Evolutionary conservation across 495 filamentous ascomycete genomes (phyloP).

Genomic region (Aspergillus hancockii): DNA sequence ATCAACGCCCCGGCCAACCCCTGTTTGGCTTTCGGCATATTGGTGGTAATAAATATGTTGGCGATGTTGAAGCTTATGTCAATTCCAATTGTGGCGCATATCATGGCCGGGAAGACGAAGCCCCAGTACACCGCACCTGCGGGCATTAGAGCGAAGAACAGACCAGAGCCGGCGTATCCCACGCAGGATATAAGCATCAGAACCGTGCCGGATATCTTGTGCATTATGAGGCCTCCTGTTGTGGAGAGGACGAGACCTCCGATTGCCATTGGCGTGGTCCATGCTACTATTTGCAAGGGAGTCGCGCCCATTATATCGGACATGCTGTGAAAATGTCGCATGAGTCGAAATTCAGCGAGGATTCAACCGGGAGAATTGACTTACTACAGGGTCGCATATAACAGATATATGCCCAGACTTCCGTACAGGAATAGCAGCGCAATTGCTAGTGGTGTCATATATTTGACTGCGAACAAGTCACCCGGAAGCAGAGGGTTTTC

Average conservation of each 20-base stretch:
- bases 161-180: conserved; percentile 61
- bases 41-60: conserved; percentile 82
- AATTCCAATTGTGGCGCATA: conserved; percentile 77
- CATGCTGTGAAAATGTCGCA: conserved; percentile 47
- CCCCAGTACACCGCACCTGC: conserved; percentile 64
- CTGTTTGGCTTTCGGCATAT: conserved; percentile 67
- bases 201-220: conserved; percentile 70
- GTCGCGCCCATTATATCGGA: conserved; percentile 63
- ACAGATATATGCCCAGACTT: conserved; percentile 71
- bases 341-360: not conserved
- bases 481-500: conserved; percentile 70
- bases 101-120: conserved; percentile 80
- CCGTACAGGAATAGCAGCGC: conserved; percentile 78
- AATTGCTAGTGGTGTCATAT: conserved; percentile 66
- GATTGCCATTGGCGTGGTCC: conserved; percentile 74
- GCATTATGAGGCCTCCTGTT: conserved; percentile 73
- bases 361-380: conserved; percentile 20
- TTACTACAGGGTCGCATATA: conserved; percentile 81
- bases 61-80: conserved; percentile 83
- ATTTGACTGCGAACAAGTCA: conserved; percentile 72
- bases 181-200: conserved; percentile 67
- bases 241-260: conserved; percentile 74
- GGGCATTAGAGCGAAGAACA: conserved; percentile 75
- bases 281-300: conserved; percentile 73
- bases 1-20: conserved; percentile 74